Base-by-base conservation (phyloP, 805 yeast species). In the Millerozyma acaciae region DNA sequence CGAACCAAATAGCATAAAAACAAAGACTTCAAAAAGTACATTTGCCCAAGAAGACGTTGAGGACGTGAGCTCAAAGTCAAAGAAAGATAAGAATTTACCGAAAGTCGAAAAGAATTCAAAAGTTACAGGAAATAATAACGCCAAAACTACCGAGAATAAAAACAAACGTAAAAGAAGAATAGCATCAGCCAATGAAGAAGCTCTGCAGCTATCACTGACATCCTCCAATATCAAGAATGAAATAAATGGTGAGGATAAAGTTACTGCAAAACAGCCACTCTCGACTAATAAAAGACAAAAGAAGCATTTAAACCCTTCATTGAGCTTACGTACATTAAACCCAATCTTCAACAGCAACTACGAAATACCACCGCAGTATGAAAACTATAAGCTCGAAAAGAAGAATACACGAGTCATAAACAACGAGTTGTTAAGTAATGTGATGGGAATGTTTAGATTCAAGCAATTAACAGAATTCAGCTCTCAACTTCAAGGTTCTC, bases 381-480 rank as follows among this genome's bases (percentile, higher is more conserved):
- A 32, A 6, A 27, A 26, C 8, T 30, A 34, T 3, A 48, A 45
- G 27, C 31, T 39, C 17, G 60, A 53, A 35, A 53, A 46, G 39
- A 50, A 48, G 33, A 34, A 35, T 8, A 31, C 39, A 4, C 46
- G 47, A 4, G 15, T 26, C 8, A 34, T 37, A 24, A 31, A 34
- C 7, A 24, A 30, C 16, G 24, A 30, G 15, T 20, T 30, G 7
- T 20, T 38, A 10, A 13, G 16, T 15, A 38, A 42, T 5, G 35
- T 54, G 2, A 33, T 57, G 3, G 29, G 33, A 9, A 40, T 40
- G 10, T 55, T 38, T 33, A 43, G 50, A 25, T 31, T 27, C 13
- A 45, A 46, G 15, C 63, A 60, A 33, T 46, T 62, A 8, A 40
- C 48, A n/a, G 64, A 61, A 32, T 32, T 60, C 23, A 39, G 51